These are phyloP conservation scores for Paraurostyla sp. DNA, from an alignment of 73 alveolate species.

Conservation along the genomic window DNA sequence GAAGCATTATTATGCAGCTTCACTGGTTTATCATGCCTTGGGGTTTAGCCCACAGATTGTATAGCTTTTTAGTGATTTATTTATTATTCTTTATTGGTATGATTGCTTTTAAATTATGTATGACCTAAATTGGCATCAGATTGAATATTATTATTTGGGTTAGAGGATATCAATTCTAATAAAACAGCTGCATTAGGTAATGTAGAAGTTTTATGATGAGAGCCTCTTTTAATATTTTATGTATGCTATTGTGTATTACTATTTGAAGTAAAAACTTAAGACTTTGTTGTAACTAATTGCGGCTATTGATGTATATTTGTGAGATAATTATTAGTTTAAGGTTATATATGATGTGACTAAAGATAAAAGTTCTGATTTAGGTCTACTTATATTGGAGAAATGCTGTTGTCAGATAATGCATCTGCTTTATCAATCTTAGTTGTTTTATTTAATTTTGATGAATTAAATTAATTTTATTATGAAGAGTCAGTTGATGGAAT, in stretches of 20 bases:
- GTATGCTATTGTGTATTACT: background rate
- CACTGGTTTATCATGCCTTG: too few species aligned
- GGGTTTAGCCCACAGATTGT: too few species aligned
- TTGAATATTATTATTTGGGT: background rate
- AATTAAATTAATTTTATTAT: background rate
- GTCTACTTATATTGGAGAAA: background rate
- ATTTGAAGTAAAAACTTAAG: too few species aligned
- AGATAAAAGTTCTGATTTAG: too few species aligned
- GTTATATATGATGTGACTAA: background rate
- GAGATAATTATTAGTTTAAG: too few species aligned
- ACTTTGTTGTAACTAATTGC: too few species aligned
- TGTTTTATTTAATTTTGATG: background rate
- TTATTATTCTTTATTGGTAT: too few species aligned
- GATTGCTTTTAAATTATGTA: too few species aligned
- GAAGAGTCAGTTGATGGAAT: background rate
- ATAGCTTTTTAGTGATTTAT: too few species aligned
- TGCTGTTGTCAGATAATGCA: background rate
- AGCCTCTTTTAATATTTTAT: background rate
- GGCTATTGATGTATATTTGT: background rate
- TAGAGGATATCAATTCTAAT: background rate
- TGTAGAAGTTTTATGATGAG: constrained; percentile 35
- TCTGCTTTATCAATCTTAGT: constrained; percentile 28
- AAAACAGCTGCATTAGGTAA: constrained; percentile 43
- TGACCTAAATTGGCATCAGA: too few species aligned
- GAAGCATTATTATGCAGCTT: too few species aligned